Conservation (phyloP, 768 basidiomycete species). For the Phanerodontia chrysosporium region DNA sequence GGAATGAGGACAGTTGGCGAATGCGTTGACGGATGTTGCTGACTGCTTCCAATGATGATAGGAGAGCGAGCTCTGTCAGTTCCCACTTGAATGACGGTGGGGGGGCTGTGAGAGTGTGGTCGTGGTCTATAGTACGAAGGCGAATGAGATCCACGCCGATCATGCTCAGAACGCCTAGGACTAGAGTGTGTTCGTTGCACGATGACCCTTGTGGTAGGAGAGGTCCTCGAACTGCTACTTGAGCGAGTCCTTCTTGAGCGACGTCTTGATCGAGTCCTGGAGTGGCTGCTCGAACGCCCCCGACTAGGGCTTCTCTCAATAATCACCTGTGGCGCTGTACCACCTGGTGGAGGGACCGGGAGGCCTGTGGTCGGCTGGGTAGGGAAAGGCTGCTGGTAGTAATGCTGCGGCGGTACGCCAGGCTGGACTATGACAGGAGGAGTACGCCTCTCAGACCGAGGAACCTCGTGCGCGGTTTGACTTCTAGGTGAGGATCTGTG, state of each 20-base stretch:
- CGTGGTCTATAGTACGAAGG: neutral
- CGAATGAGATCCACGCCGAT: neutral
- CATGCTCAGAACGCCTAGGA: neutral
- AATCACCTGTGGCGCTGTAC: neutral
- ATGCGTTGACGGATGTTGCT: neutral
- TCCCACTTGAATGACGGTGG: neutral
- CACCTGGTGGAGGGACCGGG: neutral
- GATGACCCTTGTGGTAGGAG: neutral
- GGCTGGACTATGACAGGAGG: conserved; percentile 12
- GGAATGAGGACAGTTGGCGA: neutral
- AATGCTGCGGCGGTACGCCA: neutral
- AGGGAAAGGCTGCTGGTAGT: neutral
- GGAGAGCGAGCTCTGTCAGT: neutral
- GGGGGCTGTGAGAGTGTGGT: neutral
- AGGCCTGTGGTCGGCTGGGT: neutral
- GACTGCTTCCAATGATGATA: neutral
- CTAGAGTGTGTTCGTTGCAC: neutral
- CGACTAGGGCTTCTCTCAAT: neutral
- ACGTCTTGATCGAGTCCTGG: neutral
- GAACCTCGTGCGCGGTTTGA: neutral
- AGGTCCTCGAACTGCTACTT: too few species aligned
- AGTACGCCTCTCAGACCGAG: neutral
- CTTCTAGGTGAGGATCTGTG: neutral
- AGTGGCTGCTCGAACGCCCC: neutral
- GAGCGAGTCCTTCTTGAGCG: neutral